Evolutionary conservation across 176 grass and related monocot genomes (phyloP).

Genomic region (Oryza officinalis): DNA sequence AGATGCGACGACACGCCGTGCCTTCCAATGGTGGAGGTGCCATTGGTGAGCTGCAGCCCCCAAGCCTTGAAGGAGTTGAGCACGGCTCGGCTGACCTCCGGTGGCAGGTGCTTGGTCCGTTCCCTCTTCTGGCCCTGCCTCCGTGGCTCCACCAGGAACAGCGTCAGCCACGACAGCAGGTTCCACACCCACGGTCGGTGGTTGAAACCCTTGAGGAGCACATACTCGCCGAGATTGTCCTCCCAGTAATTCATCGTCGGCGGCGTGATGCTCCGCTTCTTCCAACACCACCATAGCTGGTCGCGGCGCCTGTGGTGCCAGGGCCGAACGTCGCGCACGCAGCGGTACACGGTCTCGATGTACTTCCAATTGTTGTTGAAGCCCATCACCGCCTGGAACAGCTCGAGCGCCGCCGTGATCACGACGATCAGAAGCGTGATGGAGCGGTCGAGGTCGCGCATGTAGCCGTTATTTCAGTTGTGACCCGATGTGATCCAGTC

Average conservation of each 20-base stretch:
- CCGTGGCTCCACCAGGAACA: conserved; percentile 42
- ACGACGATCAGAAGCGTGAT: conserved; percentile 49
- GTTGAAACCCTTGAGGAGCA: conserved; percentile 41
- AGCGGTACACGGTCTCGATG: too few relatives aligned
- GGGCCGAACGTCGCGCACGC: too few relatives aligned
- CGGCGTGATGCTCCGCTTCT: too few relatives aligned
- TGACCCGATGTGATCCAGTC: too few relatives aligned
- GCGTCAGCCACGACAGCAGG: conserved; percentile 41
- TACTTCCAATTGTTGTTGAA: conserved; percentile 33
- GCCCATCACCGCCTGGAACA: conserved; percentile 38
- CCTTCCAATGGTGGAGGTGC: background rate
- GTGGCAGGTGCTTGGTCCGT: conserved; percentile 11
- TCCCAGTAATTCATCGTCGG: conserved; percentile 43
- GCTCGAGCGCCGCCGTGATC: conserved; percentile 41
- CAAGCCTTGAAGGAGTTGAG: conserved; percentile 14
- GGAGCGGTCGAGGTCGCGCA: conserved; percentile 35
- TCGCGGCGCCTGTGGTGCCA: too few relatives aligned
- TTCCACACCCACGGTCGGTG: conserved; percentile 29
- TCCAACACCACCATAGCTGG: too few relatives aligned
- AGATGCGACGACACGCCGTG: background rate
- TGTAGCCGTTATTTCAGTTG: too few relatives aligned
- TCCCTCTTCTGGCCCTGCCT: conserved; percentile 45
- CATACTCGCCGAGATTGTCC: conserved; percentile 47
- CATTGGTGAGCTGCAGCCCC: conserved; percentile 18
- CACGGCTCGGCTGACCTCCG: conserved; percentile 36